A percentile compares a stretch with the other conserved stretches of the same genome.
These are phyloP conservation scores for Fusarium aywerte DNA, from an alignment of 2,329 filamentous ascomycete genomes.

Conservation along the genomic window DNA sequence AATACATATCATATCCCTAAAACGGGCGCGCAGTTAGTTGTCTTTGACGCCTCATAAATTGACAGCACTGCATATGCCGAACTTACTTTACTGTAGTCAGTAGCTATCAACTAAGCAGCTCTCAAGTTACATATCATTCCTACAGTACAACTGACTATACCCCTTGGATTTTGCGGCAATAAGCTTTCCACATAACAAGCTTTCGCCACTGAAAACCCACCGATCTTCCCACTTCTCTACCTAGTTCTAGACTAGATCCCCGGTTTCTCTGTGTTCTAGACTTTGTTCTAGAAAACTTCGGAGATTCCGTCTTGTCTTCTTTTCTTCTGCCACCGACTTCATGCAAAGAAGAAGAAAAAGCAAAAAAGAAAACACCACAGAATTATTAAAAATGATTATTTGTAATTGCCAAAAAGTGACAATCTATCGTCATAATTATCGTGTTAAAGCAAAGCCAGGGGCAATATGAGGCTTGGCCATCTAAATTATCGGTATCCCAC, in stretches of 20 bases:
- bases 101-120: too few relatives aligned
- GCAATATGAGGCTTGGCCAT: neutral
- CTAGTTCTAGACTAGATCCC: slow-evolving; percentile 28
- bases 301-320: neutral
- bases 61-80: neutral
- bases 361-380: slow-evolving; percentile 1
- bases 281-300: slow-evolving; percentile 14
- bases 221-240: neutral
- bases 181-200: slow-evolving; percentile 40
- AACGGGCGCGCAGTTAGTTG: slow-evolving; percentile 14
- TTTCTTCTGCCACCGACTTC: neutral
- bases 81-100: too few relatives aligned
- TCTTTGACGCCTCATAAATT: slow-evolving; percentile 3
- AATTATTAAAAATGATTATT: neutral
- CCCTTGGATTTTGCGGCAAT: slow-evolving; percentile 16
- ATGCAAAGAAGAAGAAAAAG: too few relatives aligned
- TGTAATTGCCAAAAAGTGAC: neutral
- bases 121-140: neutral
- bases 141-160: neutral
- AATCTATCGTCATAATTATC: neutral
- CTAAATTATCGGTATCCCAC: neutral
- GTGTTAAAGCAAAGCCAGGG: neutral
- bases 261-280: slow-evolving; percentile 1
- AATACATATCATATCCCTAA: slow-evolving; percentile 4
- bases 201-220: slow-evolving; percentile 35